Evolutionary conservation across 805 yeast genomes (phyloP).

Genomic region (Ogataea paraovalis): DNA sequence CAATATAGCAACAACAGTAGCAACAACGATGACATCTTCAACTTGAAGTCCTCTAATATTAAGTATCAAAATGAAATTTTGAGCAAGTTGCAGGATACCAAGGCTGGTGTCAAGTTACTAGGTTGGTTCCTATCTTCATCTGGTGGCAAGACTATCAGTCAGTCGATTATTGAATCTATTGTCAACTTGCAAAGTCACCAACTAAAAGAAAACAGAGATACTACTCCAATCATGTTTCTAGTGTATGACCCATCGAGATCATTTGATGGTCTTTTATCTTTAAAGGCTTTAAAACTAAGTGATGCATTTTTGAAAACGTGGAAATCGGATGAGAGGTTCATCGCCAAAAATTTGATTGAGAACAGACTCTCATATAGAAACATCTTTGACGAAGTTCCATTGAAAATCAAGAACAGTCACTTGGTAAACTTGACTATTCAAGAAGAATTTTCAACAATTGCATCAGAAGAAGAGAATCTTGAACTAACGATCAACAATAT

Average conservation of each 20-base stretch:
- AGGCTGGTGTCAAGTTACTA: slow-evolving; percentile 63
- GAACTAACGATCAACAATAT: slow-evolving; percentile 38
- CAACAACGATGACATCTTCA: slow-evolving; percentile 48
- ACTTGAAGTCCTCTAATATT: slow-evolving; percentile 52
- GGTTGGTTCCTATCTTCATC: slow-evolving; percentile 79
- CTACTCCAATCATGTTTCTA: slow-evolving; percentile 43
- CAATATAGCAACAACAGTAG: slow-evolving; percentile 17
- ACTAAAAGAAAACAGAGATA: slow-evolving; percentile 25
- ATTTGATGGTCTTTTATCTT: slow-evolving; percentile 55
- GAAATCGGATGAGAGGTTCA: slow-evolving; percentile 54
- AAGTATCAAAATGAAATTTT: slow-evolving; percentile 68
- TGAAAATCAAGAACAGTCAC: slow-evolving; percentile 63
- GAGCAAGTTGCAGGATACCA: slow-evolving; percentile 55
- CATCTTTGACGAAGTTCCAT: slow-evolving; percentile 68
- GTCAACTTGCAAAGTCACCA: slow-evolving; percentile 50
- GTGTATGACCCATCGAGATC: slow-evolving; percentile 70
- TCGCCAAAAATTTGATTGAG: slow-evolving; percentile 56
- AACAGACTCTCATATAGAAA: slow-evolving; percentile 59
- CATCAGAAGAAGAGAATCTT: slow-evolving; percentile 24
- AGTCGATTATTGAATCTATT: slow-evolving; percentile 64
- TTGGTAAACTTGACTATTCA: slow-evolving; percentile 41
- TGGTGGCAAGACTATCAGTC: slow-evolving; percentile 66
- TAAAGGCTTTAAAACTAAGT: slow-evolving; percentile 68
- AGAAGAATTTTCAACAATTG: slow-evolving; percentile 16
- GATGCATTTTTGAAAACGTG: slow-evolving; percentile 51